Conservation (phyloP, 352 stramenopile genomes). For the Phytophthora palmivora region DNA sequence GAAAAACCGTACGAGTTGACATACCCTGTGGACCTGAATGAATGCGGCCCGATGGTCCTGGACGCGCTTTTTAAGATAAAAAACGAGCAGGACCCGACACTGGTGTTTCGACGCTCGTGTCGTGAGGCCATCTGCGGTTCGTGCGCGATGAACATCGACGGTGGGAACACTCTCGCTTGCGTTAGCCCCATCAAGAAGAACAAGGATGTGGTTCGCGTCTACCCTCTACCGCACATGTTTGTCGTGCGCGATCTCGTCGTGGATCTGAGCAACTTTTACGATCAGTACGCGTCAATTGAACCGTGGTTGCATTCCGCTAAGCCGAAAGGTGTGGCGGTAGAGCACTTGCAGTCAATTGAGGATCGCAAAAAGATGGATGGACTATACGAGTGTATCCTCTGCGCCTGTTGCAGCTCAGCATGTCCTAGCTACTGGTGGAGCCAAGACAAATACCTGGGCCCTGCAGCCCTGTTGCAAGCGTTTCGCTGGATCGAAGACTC, state of each 20-base stretch:
- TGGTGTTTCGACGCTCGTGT: slow-evolving; percentile 98
- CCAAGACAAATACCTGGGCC: slow-evolving; percentile 93
- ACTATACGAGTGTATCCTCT: slow-evolving; percentile 99
- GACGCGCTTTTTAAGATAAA: slow-evolving; percentile 99
- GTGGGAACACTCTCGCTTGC: slow-evolving; percentile 98
- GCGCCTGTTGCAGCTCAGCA: slow-evolving; percentile 98
- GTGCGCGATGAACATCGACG: slow-evolving; percentile 99
- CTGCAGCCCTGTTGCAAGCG: slow-evolving; percentile 84
- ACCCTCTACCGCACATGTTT: slow-evolving; percentile 99
- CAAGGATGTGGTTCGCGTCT: slow-evolving; percentile 95
- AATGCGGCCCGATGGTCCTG: slow-evolving; percentile 98
- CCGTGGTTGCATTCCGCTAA: slow-evolving; percentile 97
- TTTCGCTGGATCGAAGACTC: slow-evolving; percentile 99
- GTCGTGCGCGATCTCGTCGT: slow-evolving; percentile 99
- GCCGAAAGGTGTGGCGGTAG: slow-evolving; percentile 81
- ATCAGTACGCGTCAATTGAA: slow-evolving; percentile 97
- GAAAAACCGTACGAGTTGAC: slow-evolving; percentile 94
- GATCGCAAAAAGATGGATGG: slow-evolving; percentile 99
- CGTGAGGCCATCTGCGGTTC: slow-evolving; percentile 99
- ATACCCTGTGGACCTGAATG: slow-evolving; percentile 97
- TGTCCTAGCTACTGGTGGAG: slow-evolving; percentile 99
- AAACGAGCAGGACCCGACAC: slow-evolving; percentile 97
- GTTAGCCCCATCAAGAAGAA: slow-evolving; percentile 96
- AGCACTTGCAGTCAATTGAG: slow-evolving; percentile 90
- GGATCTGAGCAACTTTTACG: slow-evolving; percentile 99